These are phyloP conservation scores for Capsella bursapastoris DNA, from an alignment of 345 rosid species.

Conservation along the genomic window DNA sequence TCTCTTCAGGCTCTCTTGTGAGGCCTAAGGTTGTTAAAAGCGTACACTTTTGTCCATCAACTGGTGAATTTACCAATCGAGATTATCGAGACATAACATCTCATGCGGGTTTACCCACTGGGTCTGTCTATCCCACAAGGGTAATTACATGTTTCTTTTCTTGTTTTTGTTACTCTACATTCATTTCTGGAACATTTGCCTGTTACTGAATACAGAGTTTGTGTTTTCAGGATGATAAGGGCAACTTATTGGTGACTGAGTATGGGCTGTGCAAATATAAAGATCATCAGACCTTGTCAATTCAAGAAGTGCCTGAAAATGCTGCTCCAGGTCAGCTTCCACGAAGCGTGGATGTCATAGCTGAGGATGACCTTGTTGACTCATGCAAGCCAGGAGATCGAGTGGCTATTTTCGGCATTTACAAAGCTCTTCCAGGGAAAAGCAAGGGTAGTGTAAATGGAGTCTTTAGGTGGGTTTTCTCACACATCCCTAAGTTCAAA, in stretches of 20 bases:
- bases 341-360: constrained; percentile 89
- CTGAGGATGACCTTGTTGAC: constrained; percentile 97
- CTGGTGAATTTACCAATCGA: constrained; percentile 70
- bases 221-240: constrained; percentile 78
- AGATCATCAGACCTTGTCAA: constrained; percentile 97
- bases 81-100: constrained; percentile 97
- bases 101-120: constrained; percentile 87
- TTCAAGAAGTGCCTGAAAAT: constrained; percentile 98
- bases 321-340: constrained; percentile 99
- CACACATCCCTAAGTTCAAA: background rate
- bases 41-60: constrained; percentile 89
- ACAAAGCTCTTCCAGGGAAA: constrained; percentile 96
- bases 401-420: constrained; percentile 86
- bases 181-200: constrained; percentile 3
- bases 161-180: constrained; percentile 12
- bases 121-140: constrained; percentile 98
- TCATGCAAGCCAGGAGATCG: constrained; percentile 99
- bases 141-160: constrained; percentile 49
- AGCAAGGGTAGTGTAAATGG: constrained; percentile 97
- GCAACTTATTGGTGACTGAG: constrained; percentile 92
- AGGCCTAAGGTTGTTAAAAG: constrained; percentile 99
- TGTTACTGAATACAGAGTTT: constrained; percentile 25
- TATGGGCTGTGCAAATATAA: constrained; percentile 91
- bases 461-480: constrained; percentile 74
- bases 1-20: constrained; percentile 83